Evolutionary conservation across 768 basidiomycete species (phyloP).

Genomic region (Tricholoma furcatifolium): DNA sequence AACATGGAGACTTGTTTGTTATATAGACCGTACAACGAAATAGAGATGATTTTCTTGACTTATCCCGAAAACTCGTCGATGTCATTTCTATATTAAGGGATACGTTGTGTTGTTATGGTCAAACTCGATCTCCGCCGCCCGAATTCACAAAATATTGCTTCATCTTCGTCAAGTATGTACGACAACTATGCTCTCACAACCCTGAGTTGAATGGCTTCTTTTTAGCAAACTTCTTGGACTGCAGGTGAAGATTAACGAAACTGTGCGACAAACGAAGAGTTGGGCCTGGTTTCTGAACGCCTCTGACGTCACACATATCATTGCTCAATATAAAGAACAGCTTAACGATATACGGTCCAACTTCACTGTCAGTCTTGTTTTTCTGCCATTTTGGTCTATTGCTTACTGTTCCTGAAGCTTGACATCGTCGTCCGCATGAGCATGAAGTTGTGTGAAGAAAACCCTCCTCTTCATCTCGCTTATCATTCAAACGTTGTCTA

Average conservation of each 20-base stretch:
- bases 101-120: not conserved
- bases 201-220: not conserved
- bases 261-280: not conserved
- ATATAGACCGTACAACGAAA: not conserved
- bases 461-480: not conserved
- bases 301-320: not conserved
- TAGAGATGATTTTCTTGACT: conserved; percentile 1
- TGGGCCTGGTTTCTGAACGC: not conserved
- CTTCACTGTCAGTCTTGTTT: not conserved
- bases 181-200: not conserved
- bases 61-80: not conserved
- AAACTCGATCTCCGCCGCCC: not conserved
- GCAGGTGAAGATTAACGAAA: not conserved
- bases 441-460: not conserved
- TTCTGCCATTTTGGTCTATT: not conserved
- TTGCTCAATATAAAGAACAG: not conserved
- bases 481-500: not conserved
- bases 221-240: not conserved
- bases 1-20: not conserved
- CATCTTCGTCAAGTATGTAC: not conserved
- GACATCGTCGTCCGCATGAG: not conserved
- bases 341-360: not conserved
- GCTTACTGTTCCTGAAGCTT: not conserved
- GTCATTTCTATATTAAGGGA: not conserved
- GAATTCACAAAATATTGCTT: not conserved